A percentile compares a stretch with the other conserved stretches of the same genome.
These are phyloP conservation scores for Neckera pumila DNA, from an alignment of 225 moss, liverwort and hornwort species.

Conservation along the genomic window DNA sequence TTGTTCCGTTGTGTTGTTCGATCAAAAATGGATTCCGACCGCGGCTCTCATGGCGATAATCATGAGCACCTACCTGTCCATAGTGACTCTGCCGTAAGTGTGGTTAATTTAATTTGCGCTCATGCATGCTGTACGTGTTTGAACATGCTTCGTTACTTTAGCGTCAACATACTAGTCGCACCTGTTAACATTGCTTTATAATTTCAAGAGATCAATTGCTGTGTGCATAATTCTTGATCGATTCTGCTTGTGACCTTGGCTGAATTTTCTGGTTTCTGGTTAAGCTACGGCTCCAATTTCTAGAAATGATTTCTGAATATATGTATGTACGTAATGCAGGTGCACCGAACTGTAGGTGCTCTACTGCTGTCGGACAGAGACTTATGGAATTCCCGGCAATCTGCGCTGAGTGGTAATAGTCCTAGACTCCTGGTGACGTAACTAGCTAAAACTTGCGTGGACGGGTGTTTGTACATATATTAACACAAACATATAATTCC, in stretches of 20 bases:
- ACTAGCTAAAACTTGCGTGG: neutral
- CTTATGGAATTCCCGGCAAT: neutral
- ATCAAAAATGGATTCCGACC: neutral
- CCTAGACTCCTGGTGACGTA: neutral
- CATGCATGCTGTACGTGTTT: too few species aligned
- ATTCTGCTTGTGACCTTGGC: too few species aligned
- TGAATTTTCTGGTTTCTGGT: too few species aligned
- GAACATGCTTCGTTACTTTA: too few species aligned
- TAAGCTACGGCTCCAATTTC: too few species aligned
- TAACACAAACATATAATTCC: neutral
- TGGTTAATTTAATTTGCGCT: too few species aligned
- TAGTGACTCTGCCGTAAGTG: neutral
- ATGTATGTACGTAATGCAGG: too few species aligned
- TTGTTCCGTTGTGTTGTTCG: neutral
- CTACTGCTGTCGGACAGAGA: neutral
- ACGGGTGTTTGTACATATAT: neutral
- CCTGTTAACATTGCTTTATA: too few species aligned
- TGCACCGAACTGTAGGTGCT: neutral
- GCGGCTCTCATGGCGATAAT: neutral
- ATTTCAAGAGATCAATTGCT: too few species aligned
- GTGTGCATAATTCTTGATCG: too few species aligned
- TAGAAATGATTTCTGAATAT: too few species aligned
- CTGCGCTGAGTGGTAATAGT: neutral
- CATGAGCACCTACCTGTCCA: neutral
- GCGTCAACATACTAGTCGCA: too few species aligned